Evolutionary conservation across 768 basidiomycete species (phyloP).

Genomic region (Russula earlei): DNA sequence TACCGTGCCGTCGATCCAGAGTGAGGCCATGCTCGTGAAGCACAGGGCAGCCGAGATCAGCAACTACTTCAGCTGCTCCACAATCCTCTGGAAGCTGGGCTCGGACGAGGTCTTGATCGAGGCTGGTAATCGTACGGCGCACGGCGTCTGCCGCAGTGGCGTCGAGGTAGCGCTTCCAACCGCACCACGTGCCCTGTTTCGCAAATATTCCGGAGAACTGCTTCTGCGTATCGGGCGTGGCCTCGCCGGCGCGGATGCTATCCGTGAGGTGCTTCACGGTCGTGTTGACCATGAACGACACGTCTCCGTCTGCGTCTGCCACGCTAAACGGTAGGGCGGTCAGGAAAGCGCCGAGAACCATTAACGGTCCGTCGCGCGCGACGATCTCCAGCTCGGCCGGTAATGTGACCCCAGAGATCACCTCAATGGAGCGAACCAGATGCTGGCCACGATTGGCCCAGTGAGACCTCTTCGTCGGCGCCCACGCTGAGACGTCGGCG

Average conservation of each 20-base stretch:
- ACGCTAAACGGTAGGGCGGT: background rate
- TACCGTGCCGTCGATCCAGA: background rate
- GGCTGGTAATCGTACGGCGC: background rate
- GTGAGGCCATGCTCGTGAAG: background rate
- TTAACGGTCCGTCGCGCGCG: constrained; percentile 1
- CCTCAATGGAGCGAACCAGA: background rate
- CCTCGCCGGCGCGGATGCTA: background rate
- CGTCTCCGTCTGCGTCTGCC: background rate
- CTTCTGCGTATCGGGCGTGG: background rate
- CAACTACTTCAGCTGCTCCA: background rate
- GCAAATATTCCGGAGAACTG: background rate
- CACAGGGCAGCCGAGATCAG: background rate
- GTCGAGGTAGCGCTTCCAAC: background rate
- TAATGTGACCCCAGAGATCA: background rate
- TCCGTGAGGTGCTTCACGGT: constrained; percentile 3
- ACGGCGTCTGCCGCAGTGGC: background rate
- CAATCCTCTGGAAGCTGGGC: too few relatives aligned
- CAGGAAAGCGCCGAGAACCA: background rate
- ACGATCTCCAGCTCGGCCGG: background rate
- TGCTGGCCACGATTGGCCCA: constrained; percentile 1
- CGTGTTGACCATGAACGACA: background rate
- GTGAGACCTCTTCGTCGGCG: background rate
- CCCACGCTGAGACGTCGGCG: background rate
- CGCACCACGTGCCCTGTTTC: too few relatives aligned
- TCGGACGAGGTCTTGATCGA: background rate